Conservation (phyloP, 1,139 yeast species). For the Taiozyma sp. region DNA sequence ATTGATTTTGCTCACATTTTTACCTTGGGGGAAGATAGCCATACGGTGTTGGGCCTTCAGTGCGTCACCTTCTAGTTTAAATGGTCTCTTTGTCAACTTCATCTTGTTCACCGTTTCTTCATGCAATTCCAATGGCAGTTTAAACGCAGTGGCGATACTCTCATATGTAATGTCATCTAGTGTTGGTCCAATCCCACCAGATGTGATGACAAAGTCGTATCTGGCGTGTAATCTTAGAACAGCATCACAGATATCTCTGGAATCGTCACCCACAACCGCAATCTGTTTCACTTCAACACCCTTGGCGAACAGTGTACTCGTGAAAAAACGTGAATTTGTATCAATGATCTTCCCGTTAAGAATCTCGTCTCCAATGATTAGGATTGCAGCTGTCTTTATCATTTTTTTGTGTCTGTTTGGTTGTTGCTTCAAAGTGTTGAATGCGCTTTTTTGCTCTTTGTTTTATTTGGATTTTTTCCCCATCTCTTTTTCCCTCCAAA, state of each 20-base stretch:
- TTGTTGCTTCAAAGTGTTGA: not conserved
- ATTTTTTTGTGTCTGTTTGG: not conserved
- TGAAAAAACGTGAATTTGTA: constrained; percentile 69
- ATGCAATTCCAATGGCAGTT: constrained; percentile 48
- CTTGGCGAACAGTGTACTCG: constrained; percentile 59
- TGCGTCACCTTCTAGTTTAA: constrained; percentile 40
- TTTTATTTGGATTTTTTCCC: not conserved
- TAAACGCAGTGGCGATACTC: constrained; percentile 60
- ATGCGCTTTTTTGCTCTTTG: not conserved
- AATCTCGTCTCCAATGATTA: constrained; percentile 75
- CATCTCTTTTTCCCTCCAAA: too few species aligned
- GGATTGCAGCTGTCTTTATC: constrained; percentile 6
- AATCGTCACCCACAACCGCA: constrained; percentile 75
- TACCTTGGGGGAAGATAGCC: constrained; percentile 68
- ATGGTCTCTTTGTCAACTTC: constrained; percentile 41
- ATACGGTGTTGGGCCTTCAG: constrained; percentile 61
- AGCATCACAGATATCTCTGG: constrained; percentile 54
- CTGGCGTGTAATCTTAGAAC: constrained; percentile 42
- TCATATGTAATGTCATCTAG: constrained; percentile 87
- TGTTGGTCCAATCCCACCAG: constrained; percentile 86
- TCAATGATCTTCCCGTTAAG: constrained; percentile 84
- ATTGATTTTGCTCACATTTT: constrained; percentile 46
- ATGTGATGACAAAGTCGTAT: constrained; percentile 69
- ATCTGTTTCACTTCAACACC: constrained; percentile 66
- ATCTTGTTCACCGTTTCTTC: constrained; percentile 55